These are phyloP conservation scores for Dactylellina leptospora DNA, from an alignment of 2,329 filamentous ascomycete species.

Conservation along the genomic window DNA sequence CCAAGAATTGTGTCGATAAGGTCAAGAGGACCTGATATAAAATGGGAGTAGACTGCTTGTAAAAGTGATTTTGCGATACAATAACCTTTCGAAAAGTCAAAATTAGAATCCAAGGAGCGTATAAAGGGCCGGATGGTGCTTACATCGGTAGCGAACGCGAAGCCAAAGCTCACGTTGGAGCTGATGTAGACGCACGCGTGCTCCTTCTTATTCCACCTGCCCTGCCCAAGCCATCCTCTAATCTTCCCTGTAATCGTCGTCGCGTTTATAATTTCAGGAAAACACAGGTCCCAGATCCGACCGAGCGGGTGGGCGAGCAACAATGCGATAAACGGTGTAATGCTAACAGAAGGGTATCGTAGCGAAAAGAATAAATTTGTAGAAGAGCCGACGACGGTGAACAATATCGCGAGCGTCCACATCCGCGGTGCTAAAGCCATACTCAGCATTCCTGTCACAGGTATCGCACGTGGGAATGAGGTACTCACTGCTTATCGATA, in stretches of 20 bases:
- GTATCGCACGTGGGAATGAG: no score
- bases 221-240: conserved; percentile 79
- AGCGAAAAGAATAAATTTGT: conserved; percentile 89
- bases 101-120: no score
- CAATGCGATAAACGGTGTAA: conserved; percentile 86
- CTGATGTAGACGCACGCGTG: conserved; percentile 89
- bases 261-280: conserved; percentile 61
- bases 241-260: conserved; percentile 61
- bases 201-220: conserved; percentile 86
- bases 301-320: conserved; percentile 85
- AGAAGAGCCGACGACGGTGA: conserved; percentile 80
- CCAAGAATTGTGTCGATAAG: conserved; percentile 84
- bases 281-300: conserved; percentile 76
- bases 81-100: conserved; percentile 67
- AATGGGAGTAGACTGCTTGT: conserved; percentile 80
- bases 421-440: conserved; percentile 72
- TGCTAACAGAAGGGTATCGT: conserved; percentile 87
- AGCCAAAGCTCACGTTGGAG: conserved; percentile 88
- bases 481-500: conserved; percentile 76
- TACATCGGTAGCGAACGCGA: conserved; percentile 85
- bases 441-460: no score
- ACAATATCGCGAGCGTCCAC: conserved; percentile 82
- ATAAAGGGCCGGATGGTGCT: conserved; percentile 57
- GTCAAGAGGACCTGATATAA: conserved; percentile 83
- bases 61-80: conserved; percentile 88